Conservation (phyloP, 2,329 filamentous ascomycete genomes). For the Penicillium carneum region DNA sequence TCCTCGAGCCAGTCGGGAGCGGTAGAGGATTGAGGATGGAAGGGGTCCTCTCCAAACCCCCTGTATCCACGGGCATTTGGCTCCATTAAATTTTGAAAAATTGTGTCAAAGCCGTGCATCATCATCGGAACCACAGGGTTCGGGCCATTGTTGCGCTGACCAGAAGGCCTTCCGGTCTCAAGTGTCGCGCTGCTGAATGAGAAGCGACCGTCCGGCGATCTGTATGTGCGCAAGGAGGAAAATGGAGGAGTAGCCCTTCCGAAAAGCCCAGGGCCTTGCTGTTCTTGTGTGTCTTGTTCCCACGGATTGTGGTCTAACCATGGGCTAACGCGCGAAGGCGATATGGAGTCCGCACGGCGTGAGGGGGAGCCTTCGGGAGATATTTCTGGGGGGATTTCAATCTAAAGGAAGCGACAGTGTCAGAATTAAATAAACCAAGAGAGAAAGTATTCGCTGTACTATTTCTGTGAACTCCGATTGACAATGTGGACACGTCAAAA, state of each 20-base stretch:
- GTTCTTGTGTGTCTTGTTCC: slow-evolving; percentile 56
- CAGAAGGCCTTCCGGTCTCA: slow-evolving; percentile 30
- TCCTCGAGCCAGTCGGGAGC: slow-evolving; percentile 22
- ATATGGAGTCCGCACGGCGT: slow-evolving; percentile 27
- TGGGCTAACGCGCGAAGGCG: slow-evolving; percentile 40
- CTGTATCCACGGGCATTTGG: slow-evolving; percentile 15
- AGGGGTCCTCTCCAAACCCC: slow-evolving; percentile 18
- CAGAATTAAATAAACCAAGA: slow-evolving; percentile 13
- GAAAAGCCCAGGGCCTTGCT: slow-evolving; percentile 3
- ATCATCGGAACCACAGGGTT: slow-evolving; percentile 41
- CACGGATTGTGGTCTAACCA: slow-evolving; percentile 59
- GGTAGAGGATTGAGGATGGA: slow-evolving; percentile 16
- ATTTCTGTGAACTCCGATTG: slow-evolving; percentile 82
- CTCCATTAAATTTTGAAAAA: slow-evolving; percentile 57
- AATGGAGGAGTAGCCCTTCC: slow-evolving; percentile 34
- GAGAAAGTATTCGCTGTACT: slow-evolving; percentile 60
- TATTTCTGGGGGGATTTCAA: slow-evolving; percentile 40
- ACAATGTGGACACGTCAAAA: slow-evolving; percentile 78
- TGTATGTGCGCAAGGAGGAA: slow-evolving; percentile 48
- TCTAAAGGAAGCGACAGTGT: slow-evolving; percentile 30
- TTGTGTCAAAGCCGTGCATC: slow-evolving; percentile 51
- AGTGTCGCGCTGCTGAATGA: slow-evolving; percentile 48
- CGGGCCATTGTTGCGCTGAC: slow-evolving; percentile 27
- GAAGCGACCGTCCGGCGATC: slow-evolving; percentile 58
- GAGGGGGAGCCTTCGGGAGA: slow-evolving; percentile 39